Base-by-base conservation (phyloP, 768 basidiomycete species). In the Tephrocybe sp. region DNA sequence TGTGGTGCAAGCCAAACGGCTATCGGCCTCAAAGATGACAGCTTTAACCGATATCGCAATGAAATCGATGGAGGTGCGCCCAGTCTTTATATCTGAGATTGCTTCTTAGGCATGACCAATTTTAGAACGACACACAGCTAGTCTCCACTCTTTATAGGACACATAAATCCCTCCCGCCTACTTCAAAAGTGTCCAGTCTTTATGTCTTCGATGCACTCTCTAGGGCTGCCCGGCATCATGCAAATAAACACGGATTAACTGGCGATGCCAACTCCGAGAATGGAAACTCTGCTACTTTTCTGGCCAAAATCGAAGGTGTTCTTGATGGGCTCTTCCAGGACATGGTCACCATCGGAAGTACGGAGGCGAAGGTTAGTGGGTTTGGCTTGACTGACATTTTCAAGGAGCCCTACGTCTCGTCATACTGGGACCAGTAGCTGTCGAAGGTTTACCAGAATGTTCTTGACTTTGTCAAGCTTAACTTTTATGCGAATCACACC, bases 141-240 rank as follows among this genome's bases (percentile, higher is more conserved):
- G 89, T 98, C 45, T 90, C 93, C 24, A 80, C 85, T 46, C 79
- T 98, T 30, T 97, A 91, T 68, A 88, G 90, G 50, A 88, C 86
- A 9, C 95, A 98, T 73, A 92, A 89, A 68, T 80, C 85, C 8
- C 76, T 96, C 30, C 71, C 84, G 3, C 68, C 80, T 14, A 60
- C 77, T 10, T 76, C 79, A 56, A 96, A 98, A 66, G 81, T 95
- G 53, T 84, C 83, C 33, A 93, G 93, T 70, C 76, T 99, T 44
- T 99, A 98, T 69, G 84, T 88, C 34, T 91, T 99, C 65, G 95
- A 99, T 71, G 90, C 95, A 17, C 78, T 99, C 54, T 82, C 92
- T 37, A 85, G 96, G 51, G 93, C 87, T 15, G 92, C 93, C 17
- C 79, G 84, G 53, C 74, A 75, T 52, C 76, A 84, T 41, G 83